Base-by-base conservation (phyloP, 106 monocot species). In the Narthecium ossifragum region DNA sequence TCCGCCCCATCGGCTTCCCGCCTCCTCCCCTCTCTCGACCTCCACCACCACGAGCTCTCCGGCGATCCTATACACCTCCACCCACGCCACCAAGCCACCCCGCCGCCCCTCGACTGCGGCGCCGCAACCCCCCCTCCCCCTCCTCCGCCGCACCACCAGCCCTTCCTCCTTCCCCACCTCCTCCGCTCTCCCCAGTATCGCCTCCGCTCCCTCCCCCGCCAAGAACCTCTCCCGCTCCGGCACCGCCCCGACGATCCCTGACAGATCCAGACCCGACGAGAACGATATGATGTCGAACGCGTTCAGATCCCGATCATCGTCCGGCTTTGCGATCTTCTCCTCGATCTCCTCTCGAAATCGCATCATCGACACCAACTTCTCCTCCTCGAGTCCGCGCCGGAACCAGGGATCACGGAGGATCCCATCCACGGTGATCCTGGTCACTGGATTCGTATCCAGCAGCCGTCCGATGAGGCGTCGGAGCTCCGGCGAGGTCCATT, bases 241-340 rank as follows among this genome's bases (percentile, higher is more conserved):
- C 1, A 31, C 29, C 46, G 31, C 34, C 13, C 43, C 39, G 46
- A 79, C 54, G 46, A 79, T 37, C 8, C 79, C 69, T 11, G 79
- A 74, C 8, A 79, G 64, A 15, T 79, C 65, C 26, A 54, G 38
- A 12, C 69, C 73, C 14, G 73, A 49, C 10, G 68, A 69, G 21
- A 73, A 64, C 21, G 79, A 73, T 14, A 79, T 79, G 24, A 79
- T 69, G 46, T 79, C 73, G 51, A 79, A 79, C 14, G 79, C 79
- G 36, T 73, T 79, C 23, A 79, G 62, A 23, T 62, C 72, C 2
- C 72, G 40, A 9, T 63, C 73, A 2, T 51, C 25, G 9, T 47
- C 78, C 0, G 51, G n/a, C n/a, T n/a, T n/a, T n/a, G n/a, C n/a
- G n/a, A n/a, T n/a, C n/a, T n/a, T n/a, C n/a, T n/a, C n/a, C n/a